phyloP scores from a whole-genome alignment of 106 monocot genomes.

The Alisma plantagoaquatica region DNA sequence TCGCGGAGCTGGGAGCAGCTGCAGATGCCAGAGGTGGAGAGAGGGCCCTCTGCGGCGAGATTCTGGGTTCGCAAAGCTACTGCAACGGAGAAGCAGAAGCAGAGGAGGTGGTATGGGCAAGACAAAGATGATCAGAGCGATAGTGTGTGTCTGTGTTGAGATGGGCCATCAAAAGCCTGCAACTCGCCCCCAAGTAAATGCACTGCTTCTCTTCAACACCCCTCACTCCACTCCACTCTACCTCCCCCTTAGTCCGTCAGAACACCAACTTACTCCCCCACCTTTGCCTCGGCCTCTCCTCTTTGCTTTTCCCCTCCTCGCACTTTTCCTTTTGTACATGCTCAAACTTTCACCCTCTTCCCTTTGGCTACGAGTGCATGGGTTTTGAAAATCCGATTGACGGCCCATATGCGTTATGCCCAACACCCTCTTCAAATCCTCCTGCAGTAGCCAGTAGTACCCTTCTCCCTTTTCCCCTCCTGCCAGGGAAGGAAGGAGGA shows the following conservation, averaged over 20 bases:
- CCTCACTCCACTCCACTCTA: slow-evolving; percentile 6
- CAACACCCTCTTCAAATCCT: no score
- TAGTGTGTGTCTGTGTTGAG: not conserved
- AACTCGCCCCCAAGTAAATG: no score
- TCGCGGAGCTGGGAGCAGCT: not conserved
- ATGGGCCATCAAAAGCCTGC: slow-evolving; percentile 29
- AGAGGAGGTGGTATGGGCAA: no score
- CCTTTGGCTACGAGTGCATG: slow-evolving; percentile 6
- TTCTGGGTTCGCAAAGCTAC: no score
- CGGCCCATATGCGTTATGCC: no score
- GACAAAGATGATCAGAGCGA: slow-evolving; percentile 7
- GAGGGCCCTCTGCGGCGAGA: no score
- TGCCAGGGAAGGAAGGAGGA: slow-evolving; percentile 1
- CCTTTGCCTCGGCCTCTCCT: not conserved
- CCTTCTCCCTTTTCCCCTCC: not conserved
- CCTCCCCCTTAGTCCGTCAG: not conserved
- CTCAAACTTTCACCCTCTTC: slow-evolving; percentile 1
- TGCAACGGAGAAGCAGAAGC: no score
- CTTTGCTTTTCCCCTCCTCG: slow-evolving; percentile 2
- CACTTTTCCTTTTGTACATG: not conserved
- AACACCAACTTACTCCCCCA: slow-evolving; percentile 6
- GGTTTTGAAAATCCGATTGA: slow-evolving; percentile 26
- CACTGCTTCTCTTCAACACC: no score
- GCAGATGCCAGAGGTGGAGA: slow-evolving; percentile 1
- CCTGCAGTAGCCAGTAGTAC: slow-evolving; percentile 4